A percentile compares a stretch with the other conserved stretches of the same genome.
Evolutionary conservation across 2,329 filamentous ascomycete species (phyloP).

Genomic region (Nectriaceae sp.): DNA sequence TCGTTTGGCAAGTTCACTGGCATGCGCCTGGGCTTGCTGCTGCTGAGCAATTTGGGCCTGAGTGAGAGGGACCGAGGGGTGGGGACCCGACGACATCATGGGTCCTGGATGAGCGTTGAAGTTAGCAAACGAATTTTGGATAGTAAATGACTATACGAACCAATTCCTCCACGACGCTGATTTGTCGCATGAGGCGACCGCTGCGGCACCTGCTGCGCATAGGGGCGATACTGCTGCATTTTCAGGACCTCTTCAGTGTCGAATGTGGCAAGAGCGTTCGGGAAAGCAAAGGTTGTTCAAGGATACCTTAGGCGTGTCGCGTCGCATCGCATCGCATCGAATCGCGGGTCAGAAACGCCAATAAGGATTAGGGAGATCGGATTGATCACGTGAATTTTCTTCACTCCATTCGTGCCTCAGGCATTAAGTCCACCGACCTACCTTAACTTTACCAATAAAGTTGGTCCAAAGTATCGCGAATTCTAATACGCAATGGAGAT

Average conservation of each 20-base stretch:
- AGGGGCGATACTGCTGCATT: constrained; percentile 58
- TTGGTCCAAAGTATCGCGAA: too few relatives aligned
- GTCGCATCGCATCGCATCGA: constrained; percentile 22
- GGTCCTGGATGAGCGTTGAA: constrained; percentile 42
- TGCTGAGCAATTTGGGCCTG: constrained; percentile 55
- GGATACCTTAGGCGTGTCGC: constrained; percentile 23
- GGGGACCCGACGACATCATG: constrained; percentile 57
- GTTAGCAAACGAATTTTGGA: constrained; percentile 5
- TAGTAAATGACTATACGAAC: constrained; percentile 37
- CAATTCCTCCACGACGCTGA: constrained; percentile 55
- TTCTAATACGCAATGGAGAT: too few relatives aligned
- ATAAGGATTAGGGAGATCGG: constrained; percentile 1
- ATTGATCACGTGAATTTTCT: constrained; percentile 22
- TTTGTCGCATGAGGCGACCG: constrained; percentile 49
- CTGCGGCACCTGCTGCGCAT: constrained; percentile 52
- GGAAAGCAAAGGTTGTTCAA: not conserved
- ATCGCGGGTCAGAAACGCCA: constrained; percentile 18
- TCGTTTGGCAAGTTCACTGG: constrained; percentile 71
- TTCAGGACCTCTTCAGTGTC: constrained; percentile 15
- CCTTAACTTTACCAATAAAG: too few relatives aligned
- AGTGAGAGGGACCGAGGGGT: constrained; percentile 53
- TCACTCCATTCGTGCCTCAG: not conserved
- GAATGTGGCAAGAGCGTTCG: not conserved
- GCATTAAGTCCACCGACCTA: too few relatives aligned
- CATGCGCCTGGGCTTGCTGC: constrained; percentile 53